A percentile compares a stretch with the other conserved stretches of the same genome.
Evolutionary conservation across 2,329 filamentous ascomycete species (phyloP).

Genomic region (Fusarium nelsonii): DNA sequence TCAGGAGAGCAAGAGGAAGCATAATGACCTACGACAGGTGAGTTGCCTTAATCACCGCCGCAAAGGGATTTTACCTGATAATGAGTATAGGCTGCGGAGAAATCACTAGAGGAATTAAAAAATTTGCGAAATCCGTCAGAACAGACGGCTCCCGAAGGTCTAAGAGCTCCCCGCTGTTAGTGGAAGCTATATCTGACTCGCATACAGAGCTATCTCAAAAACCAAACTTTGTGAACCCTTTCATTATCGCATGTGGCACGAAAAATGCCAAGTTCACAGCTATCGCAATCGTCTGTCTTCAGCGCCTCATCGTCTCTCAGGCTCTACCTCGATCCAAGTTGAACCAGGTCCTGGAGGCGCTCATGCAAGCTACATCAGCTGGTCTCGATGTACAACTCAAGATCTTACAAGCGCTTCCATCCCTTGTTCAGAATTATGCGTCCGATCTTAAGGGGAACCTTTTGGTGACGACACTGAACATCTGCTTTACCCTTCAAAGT

Average conservation of each 20-base stretch:
- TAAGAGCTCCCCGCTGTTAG: slow-evolving; percentile 30
- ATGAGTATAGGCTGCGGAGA: slow-evolving; percentile 81
- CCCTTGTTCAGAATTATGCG: slow-evolving; percentile 90
- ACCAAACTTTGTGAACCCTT: slow-evolving; percentile 89
- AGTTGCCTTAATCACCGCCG: slow-evolving; percentile 44
- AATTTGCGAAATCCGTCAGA: slow-evolving; percentile 53
- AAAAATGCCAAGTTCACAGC: slow-evolving; percentile 91
- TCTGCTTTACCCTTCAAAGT: slow-evolving; percentile 90
- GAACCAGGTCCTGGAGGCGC: slow-evolving; percentile 86
- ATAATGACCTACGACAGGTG: slow-evolving; percentile 88
- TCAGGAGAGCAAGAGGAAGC: slow-evolving; percentile 95
- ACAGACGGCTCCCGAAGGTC: slow-evolving; percentile 56
- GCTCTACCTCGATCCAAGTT: slow-evolving; percentile 84
- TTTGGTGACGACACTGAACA: slow-evolving; percentile 84
- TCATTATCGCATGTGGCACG: slow-evolving; percentile 91
- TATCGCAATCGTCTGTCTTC: slow-evolving; percentile 88
- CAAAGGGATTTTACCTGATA: neutral
- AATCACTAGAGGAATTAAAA: slow-evolving; percentile 91
- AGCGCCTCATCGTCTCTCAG: slow-evolving; percentile 85
- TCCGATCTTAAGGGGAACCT: slow-evolving; percentile 83
- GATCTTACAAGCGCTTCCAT: slow-evolving; percentile 91
- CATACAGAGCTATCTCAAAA: slow-evolving; percentile 81
- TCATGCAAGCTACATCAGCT: slow-evolving; percentile 86
- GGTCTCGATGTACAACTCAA: slow-evolving; percentile 93
- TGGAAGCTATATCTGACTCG: slow-evolving; percentile 40